phyloP scores from a whole-genome alignment of 352 stramenopile species.

The Globisporangium polare region DNA sequence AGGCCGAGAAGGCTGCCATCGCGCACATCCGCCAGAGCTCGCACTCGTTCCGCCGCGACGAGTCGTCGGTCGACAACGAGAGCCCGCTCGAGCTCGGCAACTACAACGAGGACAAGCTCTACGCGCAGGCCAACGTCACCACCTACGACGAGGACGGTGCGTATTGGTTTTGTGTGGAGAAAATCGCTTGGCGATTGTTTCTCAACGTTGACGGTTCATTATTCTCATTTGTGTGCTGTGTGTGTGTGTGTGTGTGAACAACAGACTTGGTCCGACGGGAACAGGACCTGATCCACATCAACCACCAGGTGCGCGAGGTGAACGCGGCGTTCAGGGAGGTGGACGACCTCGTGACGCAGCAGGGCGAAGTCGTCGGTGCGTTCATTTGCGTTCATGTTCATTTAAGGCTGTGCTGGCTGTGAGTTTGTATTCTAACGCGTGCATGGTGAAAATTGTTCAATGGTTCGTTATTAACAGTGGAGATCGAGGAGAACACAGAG shows the following conservation, averaged over 20 bases:
- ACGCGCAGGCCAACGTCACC: slow-evolving; percentile 55
- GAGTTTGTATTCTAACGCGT: too few species aligned
- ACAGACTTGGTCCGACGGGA: slow-evolving; percentile 53
- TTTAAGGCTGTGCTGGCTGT: too few species aligned
- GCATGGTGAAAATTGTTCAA: too few species aligned
- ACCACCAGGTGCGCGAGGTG: slow-evolving; percentile 62
- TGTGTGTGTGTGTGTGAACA: too few species aligned
- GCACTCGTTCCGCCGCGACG: slow-evolving; percentile 41
- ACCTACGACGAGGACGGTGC: slow-evolving; percentile 63
- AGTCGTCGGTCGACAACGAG: slow-evolving; percentile 17
- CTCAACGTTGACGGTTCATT: neutral
- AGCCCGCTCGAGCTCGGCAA: slow-evolving; percentile 42
- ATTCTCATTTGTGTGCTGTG: slow-evolving; percentile 15
- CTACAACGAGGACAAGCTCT: slow-evolving; percentile 69
- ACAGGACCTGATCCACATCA: slow-evolving; percentile 72
- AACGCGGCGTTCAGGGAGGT: slow-evolving; percentile 66
- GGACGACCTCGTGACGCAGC: slow-evolving; percentile 54
- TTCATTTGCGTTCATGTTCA: slow-evolving; percentile 1
- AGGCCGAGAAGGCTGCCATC: slow-evolving; percentile 39
- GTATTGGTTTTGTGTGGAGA: slow-evolving; percentile 3
- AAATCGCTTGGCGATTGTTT: neutral
- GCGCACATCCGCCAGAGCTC: slow-evolving; percentile 49
- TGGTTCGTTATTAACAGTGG: too few species aligned
- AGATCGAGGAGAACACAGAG: slow-evolving; percentile 58
- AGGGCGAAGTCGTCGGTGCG: slow-evolving; percentile 63